A percentile compares a stretch with the other conserved stretches of the same genome.
Evolutionary conservation across 2,329 filamentous ascomycete genomes (phyloP).

Genomic region (Metarhizium anisopliae): DNA sequence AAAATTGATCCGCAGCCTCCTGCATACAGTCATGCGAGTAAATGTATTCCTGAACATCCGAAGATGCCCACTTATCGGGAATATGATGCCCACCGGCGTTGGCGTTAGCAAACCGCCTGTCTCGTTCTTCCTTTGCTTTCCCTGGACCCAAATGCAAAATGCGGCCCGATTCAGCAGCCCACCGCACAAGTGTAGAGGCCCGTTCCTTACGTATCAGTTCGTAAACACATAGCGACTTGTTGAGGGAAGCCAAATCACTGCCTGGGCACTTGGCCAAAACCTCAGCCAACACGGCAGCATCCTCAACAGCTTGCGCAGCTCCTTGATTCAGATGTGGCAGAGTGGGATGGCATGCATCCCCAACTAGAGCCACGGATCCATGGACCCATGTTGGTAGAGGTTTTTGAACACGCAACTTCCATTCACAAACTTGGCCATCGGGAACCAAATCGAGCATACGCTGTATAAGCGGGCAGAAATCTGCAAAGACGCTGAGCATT

Average conservation of each 20-base stretch:
- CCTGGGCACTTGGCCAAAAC: conserved; percentile 34
- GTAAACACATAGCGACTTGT: conserved; percentile 43
- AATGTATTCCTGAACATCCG: conserved; percentile 56
- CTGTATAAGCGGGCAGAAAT: conserved; percentile 51
- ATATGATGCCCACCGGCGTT: conserved; percentile 35
- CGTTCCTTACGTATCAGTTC: conserved; percentile 48
- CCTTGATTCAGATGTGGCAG: conserved; percentile 59
- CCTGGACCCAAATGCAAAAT: conserved; percentile 47
- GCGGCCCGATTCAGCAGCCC: conserved; percentile 41
- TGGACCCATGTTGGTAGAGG: conserved; percentile 49
- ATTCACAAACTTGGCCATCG: conserved; percentile 55
- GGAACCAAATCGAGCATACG: conserved; percentile 52
- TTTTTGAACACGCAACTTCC: conserved; percentile 51
- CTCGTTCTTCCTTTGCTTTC: conserved; percentile 46
- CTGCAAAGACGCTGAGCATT: conserved; percentile 52
- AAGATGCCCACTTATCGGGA: conserved; percentile 62
- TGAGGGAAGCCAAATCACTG: conserved; percentile 28
- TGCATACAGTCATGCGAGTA: conserved; percentile 53
- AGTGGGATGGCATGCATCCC: conserved; percentile 59
- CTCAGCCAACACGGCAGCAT: conserved; percentile 51
- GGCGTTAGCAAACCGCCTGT: conserved; percentile 43
- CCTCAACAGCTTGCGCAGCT: conserved; percentile 58
- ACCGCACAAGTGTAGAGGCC: conserved; percentile 41
- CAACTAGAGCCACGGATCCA: conserved; percentile 47
- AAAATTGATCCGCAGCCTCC: conserved; percentile 43